phyloP scores from a whole-genome alignment of 2,329 filamentous ascomycete genomes.

The Aureobasidium namibiae region DNA sequence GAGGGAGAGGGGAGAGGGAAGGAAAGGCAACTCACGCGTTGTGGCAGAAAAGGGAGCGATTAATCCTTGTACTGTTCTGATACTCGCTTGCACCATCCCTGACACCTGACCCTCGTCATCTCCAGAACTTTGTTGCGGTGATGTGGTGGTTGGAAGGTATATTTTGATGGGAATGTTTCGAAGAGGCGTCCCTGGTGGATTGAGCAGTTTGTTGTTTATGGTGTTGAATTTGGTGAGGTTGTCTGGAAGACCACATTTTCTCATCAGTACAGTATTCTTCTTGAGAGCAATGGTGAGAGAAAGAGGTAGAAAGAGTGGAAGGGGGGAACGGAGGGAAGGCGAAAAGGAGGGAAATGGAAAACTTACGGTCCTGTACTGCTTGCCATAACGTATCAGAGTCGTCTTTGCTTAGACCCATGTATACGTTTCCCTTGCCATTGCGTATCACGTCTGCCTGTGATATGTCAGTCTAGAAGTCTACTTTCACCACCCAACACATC shows the following conservation, averaged over 20 bases:
- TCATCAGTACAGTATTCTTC: background rate
- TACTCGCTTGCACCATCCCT: conserved; percentile 27
- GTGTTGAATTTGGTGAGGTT: conserved; percentile 64
- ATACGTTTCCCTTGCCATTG: conserved; percentile 79
- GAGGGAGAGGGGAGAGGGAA: too few species aligned
- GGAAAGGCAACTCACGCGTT: conserved; percentile 22
- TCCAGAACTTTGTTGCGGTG: conserved; percentile 27
- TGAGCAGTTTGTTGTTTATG: conserved; percentile 69
- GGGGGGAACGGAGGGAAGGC: too few species aligned
- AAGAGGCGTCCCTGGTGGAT: conserved; percentile 60
- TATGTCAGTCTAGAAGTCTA: conserved; percentile 15
- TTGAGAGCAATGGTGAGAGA: too few species aligned
- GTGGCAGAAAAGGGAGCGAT: conserved; percentile 48
- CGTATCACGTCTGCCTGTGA: conserved; percentile 70
- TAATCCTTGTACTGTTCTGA: conserved; percentile 60
- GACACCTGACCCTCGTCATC: conserved; percentile 27
- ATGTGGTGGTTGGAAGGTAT: conserved; percentile 62
- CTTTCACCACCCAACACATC: too few species aligned
- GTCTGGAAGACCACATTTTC: conserved; percentile 38
- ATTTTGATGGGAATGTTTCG: conserved; percentile 80
- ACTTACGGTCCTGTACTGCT: conserved; percentile 62
- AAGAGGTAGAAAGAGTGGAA: background rate
- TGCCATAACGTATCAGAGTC: conserved; percentile 79
- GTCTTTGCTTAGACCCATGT: conserved; percentile 80
- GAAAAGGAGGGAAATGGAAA: background rate